Percentiles rank a stretch among this genome's conserved stretches.
Evolutionary conservation across 306 rosid species (phyloP).

Genomic region (Corylus heterophylla): DNA sequence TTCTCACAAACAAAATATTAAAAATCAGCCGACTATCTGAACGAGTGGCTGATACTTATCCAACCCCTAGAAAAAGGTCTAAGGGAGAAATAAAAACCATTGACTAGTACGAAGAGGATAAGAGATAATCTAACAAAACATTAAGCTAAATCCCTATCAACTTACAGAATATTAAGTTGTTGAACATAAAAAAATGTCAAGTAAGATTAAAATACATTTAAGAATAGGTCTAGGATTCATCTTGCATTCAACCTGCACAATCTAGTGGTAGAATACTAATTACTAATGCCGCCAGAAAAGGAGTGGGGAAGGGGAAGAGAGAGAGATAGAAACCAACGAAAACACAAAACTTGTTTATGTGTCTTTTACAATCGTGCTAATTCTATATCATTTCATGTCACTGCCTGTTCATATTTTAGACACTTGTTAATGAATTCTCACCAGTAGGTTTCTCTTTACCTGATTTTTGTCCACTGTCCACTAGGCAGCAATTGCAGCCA

Average conservation of each 20-base stretch:
- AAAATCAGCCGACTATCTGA: background rate
- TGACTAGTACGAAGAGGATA: background rate
- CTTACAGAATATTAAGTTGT: background rate
- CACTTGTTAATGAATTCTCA: background rate
- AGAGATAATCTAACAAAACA: slow-evolving; percentile 6
- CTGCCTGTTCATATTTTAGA: background rate
- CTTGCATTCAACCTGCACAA: background rate
- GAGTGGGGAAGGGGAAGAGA: too few species aligned
- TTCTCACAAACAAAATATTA: too few species aligned
- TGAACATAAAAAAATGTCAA: background rate
- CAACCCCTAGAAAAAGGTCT: background rate
- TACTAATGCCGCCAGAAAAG: background rate
- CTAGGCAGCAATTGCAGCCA: background rate
- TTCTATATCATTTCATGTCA: slow-evolving; percentile 1
- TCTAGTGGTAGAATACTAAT: background rate
- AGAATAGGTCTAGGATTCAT: background rate
- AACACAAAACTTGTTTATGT: background rate
- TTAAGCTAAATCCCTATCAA: background rate
- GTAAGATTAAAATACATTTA: background rate
- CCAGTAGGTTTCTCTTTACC: background rate
- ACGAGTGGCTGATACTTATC: background rate
- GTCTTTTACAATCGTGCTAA: background rate
- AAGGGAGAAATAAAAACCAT: background rate
- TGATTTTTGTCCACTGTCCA: background rate
- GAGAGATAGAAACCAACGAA: background rate